Conservation (phyloP, 495 filamentous ascomycete species). For the Penicillium pancosmium region DNA sequence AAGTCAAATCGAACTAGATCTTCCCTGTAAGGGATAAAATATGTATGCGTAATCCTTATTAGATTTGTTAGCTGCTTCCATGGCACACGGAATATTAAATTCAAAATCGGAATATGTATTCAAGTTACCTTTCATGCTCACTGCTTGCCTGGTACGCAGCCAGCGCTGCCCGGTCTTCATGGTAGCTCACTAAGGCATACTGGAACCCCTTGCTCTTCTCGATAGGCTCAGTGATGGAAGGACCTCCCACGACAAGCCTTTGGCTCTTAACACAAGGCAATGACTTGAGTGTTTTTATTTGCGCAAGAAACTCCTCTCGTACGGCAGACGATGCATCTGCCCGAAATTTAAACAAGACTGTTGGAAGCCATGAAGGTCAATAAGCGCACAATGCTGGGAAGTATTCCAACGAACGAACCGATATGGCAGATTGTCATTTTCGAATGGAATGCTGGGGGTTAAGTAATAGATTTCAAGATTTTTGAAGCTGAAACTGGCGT, state of each 20-base stretch:
- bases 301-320: slow-evolving; percentile 40
- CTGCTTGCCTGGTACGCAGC: slow-evolving; percentile 50
- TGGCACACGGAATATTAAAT: neutral
- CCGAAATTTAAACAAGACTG: slow-evolving; percentile 52
- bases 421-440: slow-evolving; percentile 43
- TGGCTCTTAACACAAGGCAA: slow-evolving; percentile 43
- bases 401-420: slow-evolving; percentile 28
- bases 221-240: slow-evolving; percentile 46
- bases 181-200: slow-evolving; percentile 49
- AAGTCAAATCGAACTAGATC: slow-evolving; percentile 55
- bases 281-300: slow-evolving; percentile 46
- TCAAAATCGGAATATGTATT: slow-evolving; percentile 9
- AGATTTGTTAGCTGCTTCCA: neutral
- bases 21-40: slow-evolving; percentile 50
- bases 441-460: neutral
- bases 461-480: neutral
- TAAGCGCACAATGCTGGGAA: neutral
- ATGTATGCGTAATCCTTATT: slow-evolving; percentile 43
- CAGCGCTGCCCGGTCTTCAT: slow-evolving; percentile 42
- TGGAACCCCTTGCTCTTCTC: slow-evolving; percentile 52
- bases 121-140: slow-evolving; percentile 44
- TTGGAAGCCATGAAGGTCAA: neutral
- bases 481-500: neutral
- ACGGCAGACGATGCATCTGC: slow-evolving; percentile 33
- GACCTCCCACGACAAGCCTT: slow-evolving; percentile 48